Evolutionary conservation across 805 yeast genomes (phyloP).

Genomic region (Tetrapisispora nanseiensis): DNA sequence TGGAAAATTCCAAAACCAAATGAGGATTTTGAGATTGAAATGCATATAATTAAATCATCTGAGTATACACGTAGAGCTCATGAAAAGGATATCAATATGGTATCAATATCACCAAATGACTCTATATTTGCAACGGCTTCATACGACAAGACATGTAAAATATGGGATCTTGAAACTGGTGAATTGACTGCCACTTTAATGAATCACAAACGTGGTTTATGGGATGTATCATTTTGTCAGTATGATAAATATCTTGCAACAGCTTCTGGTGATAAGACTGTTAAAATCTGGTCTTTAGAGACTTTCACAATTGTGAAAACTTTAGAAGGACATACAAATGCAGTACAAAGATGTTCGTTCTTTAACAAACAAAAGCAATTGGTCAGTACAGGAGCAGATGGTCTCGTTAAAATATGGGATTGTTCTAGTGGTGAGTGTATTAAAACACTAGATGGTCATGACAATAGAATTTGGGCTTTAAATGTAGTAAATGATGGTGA

Average conservation of each 20-base stretch:
- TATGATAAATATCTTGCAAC: conserved; percentile 72
- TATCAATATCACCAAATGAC: conserved; percentile 88
- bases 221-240: conserved; percentile 80
- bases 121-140: conserved; percentile 85
- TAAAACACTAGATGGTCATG: conserved; percentile 85
- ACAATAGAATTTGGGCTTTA: conserved; percentile 90
- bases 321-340: conserved; percentile 89
- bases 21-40: conserved; percentile 10
- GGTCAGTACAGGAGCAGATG: conserved; percentile 82
- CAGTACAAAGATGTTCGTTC: conserved; percentile 75
- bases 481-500: conserved; percentile 57
- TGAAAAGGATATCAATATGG: conserved; percentile 86
- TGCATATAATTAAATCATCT: conserved; percentile 43
- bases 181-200: conserved; percentile 75
- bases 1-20: conserved; percentile 62
- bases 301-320: conserved; percentile 72
- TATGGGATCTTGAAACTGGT: conserved; percentile 83
- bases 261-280: conserved; percentile 86
- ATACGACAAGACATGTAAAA: conserved; percentile 82
- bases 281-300: conserved; percentile 77
- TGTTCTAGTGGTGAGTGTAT: conserved; percentile 62
- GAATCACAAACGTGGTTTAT: conserved; percentile 90
- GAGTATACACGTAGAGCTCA: conserved; percentile 92
- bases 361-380: conserved; percentile 58
- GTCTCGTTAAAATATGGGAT: conserved; percentile 88